phyloP scores from a whole-genome alignment of 73 alveolate genomes.

The Tetrahymena thermophila region DNA sequence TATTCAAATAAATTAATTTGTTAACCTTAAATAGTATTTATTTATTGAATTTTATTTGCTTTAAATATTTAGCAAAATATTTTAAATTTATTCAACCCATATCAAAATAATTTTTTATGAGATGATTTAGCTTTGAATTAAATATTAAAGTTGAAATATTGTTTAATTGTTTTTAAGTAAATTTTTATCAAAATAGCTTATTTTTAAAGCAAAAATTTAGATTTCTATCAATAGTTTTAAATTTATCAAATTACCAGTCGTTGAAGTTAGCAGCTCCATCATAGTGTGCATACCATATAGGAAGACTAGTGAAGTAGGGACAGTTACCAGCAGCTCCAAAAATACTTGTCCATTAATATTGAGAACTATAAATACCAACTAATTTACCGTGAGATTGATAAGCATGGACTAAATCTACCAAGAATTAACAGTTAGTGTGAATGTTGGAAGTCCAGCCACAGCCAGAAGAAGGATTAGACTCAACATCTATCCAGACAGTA shows the following conservation, averaged over 20 bases:
- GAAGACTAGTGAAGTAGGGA: constrained; percentile 34
- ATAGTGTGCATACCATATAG: constrained; percentile 86
- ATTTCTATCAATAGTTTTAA: background rate
- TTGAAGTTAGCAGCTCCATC: constrained; percentile 59
- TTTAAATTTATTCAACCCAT: background rate
- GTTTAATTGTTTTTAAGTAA: background rate
- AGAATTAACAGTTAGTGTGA: constrained; percentile 50
- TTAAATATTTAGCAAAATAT: too few relatives aligned
- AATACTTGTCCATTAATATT: constrained; percentile 61
- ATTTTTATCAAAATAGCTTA: background rate
- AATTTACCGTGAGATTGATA: constrained; percentile 40
- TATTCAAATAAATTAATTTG: too few relatives aligned
- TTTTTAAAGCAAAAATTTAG: background rate
- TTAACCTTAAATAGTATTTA: background rate
- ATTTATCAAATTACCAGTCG: constrained; percentile 26
- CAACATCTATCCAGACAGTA: constrained; percentile 71
- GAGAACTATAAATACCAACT: constrained; percentile 57
- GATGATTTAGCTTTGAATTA: too few relatives aligned
- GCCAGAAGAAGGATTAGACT: constrained; percentile 57
- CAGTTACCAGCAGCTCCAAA: constrained; percentile 58
- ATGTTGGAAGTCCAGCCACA: constrained; percentile 55
- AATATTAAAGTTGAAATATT: too few relatives aligned
- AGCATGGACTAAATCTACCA: constrained; percentile 41
- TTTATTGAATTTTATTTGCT: too few relatives aligned
- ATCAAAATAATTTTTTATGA: too few relatives aligned